Evolutionary conservation across 1,284 basidiomycete species (phyloP), one percentile per base, ranked within the genome.

Genomic region (Laetiporus sulphureus): DNA sequence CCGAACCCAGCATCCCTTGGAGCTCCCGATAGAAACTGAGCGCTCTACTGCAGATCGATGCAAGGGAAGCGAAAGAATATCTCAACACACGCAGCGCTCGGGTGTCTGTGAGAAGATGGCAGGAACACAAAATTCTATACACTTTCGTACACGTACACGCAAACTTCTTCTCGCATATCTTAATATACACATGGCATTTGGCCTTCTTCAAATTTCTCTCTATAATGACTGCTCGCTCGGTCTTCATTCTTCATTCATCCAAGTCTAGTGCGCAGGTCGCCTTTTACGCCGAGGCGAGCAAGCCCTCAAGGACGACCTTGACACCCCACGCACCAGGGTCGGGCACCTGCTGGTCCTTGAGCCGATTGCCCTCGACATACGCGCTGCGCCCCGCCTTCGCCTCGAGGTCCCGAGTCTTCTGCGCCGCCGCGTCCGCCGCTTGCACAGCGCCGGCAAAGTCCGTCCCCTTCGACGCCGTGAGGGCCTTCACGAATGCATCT

Each of bases 281-380:
- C 25, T 27, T 27, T 7, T 27, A 13, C 25, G 25, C 7, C 25
- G 25, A 7, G 25, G 25, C 25, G 31, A 55, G 55, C 42, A 76
- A 66, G 40, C 67, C 80, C 59, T 88, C 77, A 41, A 93, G 56
- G 34, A 92, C 72, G n/a, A 77, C 74, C 56, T 82, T 84, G 36
- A 95, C 77, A 25, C 90, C 91, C 82, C 86, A 91, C 22, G 92
- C 92, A 22, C 92, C 92, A 0, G 92, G 91, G 63, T 96, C 93
- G 1, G 91, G 74, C 11, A 93, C 73, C 36, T 71, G 70, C 57
- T 86, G 73, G 51, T 78, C 71, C 59, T 73, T 79, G 43, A 94
- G 64, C 49, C 76, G 69, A 37, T 81, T 77, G 36, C 81, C 76
- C 53, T 85, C 86, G 32, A 95, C 80, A 62, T 96, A 96, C 1